These are phyloP conservation scores for Acidiella bohemica DNA, from an alignment of 495 filamentous ascomycete species.

Conservation along the genomic window DNA sequence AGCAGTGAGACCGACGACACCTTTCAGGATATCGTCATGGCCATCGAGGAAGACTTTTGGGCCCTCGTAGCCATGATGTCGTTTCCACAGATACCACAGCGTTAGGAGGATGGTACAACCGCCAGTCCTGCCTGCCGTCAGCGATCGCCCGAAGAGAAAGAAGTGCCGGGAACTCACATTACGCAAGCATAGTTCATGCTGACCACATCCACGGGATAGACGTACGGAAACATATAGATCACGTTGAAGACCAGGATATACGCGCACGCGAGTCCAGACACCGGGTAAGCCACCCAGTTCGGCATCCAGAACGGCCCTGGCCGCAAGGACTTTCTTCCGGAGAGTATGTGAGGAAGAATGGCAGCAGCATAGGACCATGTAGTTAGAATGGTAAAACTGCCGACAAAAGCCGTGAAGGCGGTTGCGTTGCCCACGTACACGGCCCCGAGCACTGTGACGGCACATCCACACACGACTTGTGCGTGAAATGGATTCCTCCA, in stretches of 20 bases:
- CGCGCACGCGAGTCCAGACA: slow-evolving; percentile 45
- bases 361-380: slow-evolving; percentile 60
- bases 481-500: slow-evolving; percentile 55
- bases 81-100: slow-evolving; percentile 12
- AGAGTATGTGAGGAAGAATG: slow-evolving; percentile 58
- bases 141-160: too few relatives aligned
- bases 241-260: slow-evolving; percentile 57
- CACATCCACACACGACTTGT: slow-evolving; percentile 45
- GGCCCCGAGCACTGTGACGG: slow-evolving; percentile 52
- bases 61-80: slow-evolving; percentile 8
- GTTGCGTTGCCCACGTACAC: slow-evolving; percentile 60
- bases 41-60: slow-evolving; percentile 5
- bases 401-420: slow-evolving; percentile 64
- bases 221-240: slow-evolving; percentile 41
- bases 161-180: too few relatives aligned
- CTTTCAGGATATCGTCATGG: slow-evolving; percentile 10
- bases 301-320: slow-evolving; percentile 59
- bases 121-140: too few relatives aligned
- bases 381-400: slow-evolving; percentile 60
- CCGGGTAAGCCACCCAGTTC: slow-evolving; percentile 34
- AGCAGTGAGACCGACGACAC: slow-evolving; percentile 7
- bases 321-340: slow-evolving; percentile 47
- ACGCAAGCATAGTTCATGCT: slow-evolving; percentile 64
- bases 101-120: slow-evolving; percentile 36
- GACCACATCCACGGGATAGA: slow-evolving; percentile 38